Base-by-base conservation (phyloP, 768 basidiomycete genomes). In the Suillus ampliporus region DNA sequence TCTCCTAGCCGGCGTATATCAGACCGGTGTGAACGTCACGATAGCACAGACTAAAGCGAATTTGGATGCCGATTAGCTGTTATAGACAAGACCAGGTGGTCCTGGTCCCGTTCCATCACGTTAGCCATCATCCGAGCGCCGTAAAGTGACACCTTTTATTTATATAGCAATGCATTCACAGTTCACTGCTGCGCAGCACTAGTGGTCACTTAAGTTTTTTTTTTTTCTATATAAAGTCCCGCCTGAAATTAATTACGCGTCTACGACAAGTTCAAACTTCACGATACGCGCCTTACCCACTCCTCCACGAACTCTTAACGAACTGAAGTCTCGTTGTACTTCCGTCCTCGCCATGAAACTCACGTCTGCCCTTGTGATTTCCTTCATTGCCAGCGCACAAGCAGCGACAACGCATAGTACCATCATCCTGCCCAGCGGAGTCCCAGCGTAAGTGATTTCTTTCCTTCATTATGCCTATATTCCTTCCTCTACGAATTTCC, bases 361-460 rank as follows among this genome's bases (percentile, higher is more conserved):
- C 28, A 23, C 54, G 48, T 35, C 31, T 8, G 21, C 38, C 11
- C 14, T 69, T 28, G 34, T 71, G 17, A 23, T 60, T 10, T 44
- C 48, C 44, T 52, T 73, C 54, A 34, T 50, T 21, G 47, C 64
- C 7, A 54, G 57, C 58, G 28, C 23, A 34, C 52, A 40, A 9
- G 54, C 47, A 44, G 61, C 61, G 7, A 28, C 41, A 46, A 40
- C 60, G 0, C 15, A 41, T 8, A 38, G 28, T 21, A 46, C 46
- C 9, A 26, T 51, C n/a, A 1, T 67, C 17, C 31, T 62, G 28
- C 66, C 74, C 4, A 61, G 23, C 3, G 72, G 72, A 7, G 19
- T 68, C 10, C 72, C 72, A 11, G 63, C 56, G 72, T 74, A 53
- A 64, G 72, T 60, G 9, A n/a, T 26, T 14, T 17, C 11, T n/a